A percentile compares a stretch with the other conserved stretches of the same genome.
Evolutionary conservation across 2,329 filamentous ascomycete species (phyloP).

Genomic region (Scortechinia acanthostroma): DNA sequence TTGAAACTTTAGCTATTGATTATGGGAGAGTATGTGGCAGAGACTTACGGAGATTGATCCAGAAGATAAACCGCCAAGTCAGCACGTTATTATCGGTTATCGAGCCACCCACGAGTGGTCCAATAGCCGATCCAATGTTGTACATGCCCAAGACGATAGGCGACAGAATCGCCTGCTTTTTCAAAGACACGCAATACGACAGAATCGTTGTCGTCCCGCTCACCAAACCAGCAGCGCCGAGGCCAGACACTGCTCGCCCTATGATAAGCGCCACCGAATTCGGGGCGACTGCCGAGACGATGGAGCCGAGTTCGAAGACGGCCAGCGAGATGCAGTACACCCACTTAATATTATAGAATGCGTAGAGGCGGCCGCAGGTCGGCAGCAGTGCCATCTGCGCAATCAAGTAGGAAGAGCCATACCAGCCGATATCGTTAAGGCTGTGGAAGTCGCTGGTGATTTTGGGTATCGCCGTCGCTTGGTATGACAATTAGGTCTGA

Average conservation of each 20-base stretch:
- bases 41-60: slow-evolving; percentile 18
- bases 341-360: slow-evolving; percentile 8
- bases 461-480: slow-evolving; percentile 5
- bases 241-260: slow-evolving; percentile 13
- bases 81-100: slow-evolving; percentile 10
- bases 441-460: slow-evolving; percentile 11
- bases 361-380: slow-evolving; percentile 9
- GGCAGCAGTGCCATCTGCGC: slow-evolving; percentile 11
- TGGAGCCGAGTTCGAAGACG: slow-evolving; percentile 8
- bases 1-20: too few relatives aligned
- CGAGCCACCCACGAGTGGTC: slow-evolving; percentile 5
- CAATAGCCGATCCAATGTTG: slow-evolving; percentile 19
- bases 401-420: slow-evolving; percentile 11
- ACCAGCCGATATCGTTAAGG: slow-evolving; percentile 12
- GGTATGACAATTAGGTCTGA: neutral
- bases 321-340: slow-evolving; percentile 3
- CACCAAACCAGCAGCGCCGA: slow-evolving; percentile 7
- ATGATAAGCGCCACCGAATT: slow-evolving; percentile 14
- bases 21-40: too few relatives aligned
- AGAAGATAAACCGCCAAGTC: slow-evolving; percentile 18
- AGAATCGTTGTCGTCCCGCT: slow-evolving; percentile 1
- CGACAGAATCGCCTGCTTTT: slow-evolving; percentile 20
- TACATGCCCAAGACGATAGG: slow-evolving; percentile 26
- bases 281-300: slow-evolving; percentile 13
- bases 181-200: neutral